A percentile compares a stretch with the other conserved stretches of the same genome.
phyloP scores from a whole-genome alignment of 139 green algal species.

The Volvox africanus region DNA sequence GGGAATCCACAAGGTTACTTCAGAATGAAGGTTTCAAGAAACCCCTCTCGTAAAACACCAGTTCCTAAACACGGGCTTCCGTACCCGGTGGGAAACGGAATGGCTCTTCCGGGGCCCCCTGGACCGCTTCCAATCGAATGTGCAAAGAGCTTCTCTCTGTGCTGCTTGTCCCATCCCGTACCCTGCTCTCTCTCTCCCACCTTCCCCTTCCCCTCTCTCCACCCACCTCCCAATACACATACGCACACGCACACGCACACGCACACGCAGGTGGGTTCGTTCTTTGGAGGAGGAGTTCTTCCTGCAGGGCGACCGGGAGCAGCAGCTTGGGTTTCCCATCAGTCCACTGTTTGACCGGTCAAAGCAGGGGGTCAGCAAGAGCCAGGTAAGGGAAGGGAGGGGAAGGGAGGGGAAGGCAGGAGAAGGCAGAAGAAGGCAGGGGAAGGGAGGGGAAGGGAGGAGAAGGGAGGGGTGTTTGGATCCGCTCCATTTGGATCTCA shows the following conservation, averaged over 20 bases:
- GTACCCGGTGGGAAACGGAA: too few species aligned
- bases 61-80: not conserved
- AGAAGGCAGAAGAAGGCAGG: too few species aligned
- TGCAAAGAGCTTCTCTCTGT: not conserved
- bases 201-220: not conserved
- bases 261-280: constrained; percentile 41
- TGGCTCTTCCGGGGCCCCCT: too few species aligned
- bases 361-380: constrained; percentile 56
- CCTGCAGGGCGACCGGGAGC: constrained; percentile 66
- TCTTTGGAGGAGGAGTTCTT: constrained; percentile 49
- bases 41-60: not conserved
- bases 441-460: too few species aligned
- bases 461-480: too few species aligned
- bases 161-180: not conserved
- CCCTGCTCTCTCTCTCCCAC: not conserved
- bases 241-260: not conserved
- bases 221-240: not conserved
- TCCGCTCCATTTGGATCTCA: too few species aligned
- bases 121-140: too few species aligned
- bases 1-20: not conserved
- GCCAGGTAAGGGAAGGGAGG: constrained; percentile 43
- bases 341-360: constrained; percentile 66
- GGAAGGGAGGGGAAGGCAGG: too few species aligned
- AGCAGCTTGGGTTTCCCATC: constrained; percentile 43
- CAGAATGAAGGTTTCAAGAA: not conserved